Conservation (phyloP, 352 stramenopile genomes). For the Phytopythium delawarense region DNA sequence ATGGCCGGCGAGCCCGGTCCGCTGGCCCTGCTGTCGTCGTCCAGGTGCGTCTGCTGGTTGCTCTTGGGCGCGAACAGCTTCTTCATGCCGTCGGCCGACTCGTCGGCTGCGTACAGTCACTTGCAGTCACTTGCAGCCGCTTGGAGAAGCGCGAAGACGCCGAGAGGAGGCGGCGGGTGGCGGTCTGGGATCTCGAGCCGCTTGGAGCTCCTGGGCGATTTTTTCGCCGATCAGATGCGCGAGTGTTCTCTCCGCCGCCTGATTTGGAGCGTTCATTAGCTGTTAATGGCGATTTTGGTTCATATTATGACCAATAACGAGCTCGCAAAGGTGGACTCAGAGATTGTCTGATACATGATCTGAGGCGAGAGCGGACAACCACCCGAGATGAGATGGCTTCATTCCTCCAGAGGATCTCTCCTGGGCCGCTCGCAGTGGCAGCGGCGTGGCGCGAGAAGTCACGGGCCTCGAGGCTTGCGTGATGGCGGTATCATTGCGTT, state of each 20-base stretch:
- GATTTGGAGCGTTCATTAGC: not conserved
- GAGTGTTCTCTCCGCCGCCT: not conserved
- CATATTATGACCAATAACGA: no score
- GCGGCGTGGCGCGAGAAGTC: no score
- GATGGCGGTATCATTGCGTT: no score
- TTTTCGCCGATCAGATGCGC: not conserved
- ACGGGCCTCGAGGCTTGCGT: no score
- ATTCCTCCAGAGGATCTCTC: no score
- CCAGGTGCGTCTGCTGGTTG: conserved; percentile 7
- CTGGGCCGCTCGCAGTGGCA: not conserved
- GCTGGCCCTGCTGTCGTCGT: not conserved
- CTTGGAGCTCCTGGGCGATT: not conserved
- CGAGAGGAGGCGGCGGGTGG: no score
- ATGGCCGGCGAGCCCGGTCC: not conserved
- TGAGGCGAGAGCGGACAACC: not conserved
- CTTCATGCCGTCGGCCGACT: conserved; percentile 15
- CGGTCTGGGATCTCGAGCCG: no score
- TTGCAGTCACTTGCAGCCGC: not conserved
- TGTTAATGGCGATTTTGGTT: not conserved
- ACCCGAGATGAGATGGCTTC: no score
- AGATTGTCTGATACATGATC: not conserved
- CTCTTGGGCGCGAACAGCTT: conserved; percentile 19
- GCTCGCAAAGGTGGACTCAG: no score
- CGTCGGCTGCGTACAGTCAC: no score
- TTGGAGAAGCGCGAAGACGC: no score